Conservation (phyloP, 495 filamentous ascomycete species). For the Hyaloscypha finlandica region DNA sequence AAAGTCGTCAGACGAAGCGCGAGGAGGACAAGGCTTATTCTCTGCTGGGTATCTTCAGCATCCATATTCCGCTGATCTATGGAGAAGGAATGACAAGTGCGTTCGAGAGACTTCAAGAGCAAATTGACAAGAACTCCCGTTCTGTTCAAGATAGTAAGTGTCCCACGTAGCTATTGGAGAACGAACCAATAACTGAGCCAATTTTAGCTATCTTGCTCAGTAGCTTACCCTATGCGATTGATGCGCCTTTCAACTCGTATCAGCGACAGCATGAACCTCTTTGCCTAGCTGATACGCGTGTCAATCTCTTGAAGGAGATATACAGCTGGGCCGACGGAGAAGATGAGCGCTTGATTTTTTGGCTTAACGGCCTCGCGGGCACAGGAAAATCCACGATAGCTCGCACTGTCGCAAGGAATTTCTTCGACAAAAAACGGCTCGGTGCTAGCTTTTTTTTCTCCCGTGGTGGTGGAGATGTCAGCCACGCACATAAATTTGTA, state of each 20-base stretch:
- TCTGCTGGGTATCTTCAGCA: no score
- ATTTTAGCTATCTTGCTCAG: no score
- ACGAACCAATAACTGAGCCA: no score
- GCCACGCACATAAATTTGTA: constrained; percentile 26
- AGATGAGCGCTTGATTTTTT: constrained; percentile 39
- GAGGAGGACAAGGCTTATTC: no score
- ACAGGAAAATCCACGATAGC: constrained; percentile 43
- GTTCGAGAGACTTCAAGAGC: no score
- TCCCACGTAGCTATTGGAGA: no score
- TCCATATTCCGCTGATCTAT: no score
- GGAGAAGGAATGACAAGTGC: no score
- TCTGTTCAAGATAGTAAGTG: no score
- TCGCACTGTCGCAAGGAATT: constrained; percentile 12
- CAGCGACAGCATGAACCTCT: background rate
- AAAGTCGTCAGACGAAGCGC: no score
- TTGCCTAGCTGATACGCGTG: constrained; percentile 40
- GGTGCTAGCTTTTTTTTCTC: no score
- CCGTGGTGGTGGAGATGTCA: constrained; percentile 28
- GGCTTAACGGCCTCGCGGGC: constrained; percentile 46
- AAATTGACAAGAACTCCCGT: no score
- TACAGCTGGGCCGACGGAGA: constrained; percentile 34
- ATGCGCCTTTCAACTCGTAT: constrained; percentile 21
- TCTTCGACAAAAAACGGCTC: constrained; percentile 4
- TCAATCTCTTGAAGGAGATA: constrained; percentile 37
- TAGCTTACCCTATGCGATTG: constrained; percentile 11